Evolutionary conservation across 2,329 filamentous ascomycete species (phyloP).

Genomic region (Fusarium armeniacum): DNA sequence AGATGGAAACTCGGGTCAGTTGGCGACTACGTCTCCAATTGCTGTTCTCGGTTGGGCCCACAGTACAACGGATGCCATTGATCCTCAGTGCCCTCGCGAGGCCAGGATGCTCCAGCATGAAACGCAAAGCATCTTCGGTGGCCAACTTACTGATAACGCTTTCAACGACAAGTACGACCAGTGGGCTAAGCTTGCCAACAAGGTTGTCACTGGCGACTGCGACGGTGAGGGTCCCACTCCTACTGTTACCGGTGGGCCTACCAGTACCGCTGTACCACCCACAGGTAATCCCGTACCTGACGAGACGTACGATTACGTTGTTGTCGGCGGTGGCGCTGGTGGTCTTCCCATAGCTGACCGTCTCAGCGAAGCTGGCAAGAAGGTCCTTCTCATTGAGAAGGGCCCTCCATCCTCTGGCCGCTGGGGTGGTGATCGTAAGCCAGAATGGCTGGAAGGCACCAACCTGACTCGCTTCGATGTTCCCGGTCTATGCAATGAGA

Average conservation of each 20-base stretch:
- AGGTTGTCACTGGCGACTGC: slow-evolving; percentile 13
- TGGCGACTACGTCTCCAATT: neutral
- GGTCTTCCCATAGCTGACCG: slow-evolving; percentile 17
- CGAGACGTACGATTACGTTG: slow-evolving; percentile 20
- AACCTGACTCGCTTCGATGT: slow-evolving; percentile 22
- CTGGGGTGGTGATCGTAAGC: slow-evolving; percentile 19
- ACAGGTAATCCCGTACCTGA: slow-evolving; percentile 10
- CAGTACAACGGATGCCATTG: slow-evolving; percentile 7
- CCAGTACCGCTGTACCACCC: slow-evolving; percentile 1
- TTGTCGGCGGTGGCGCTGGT: slow-evolving; percentile 16
- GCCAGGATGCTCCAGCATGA: slow-evolving; percentile 21
- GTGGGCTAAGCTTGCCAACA: slow-evolving; percentile 14
- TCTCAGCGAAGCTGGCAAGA: slow-evolving; percentile 22
- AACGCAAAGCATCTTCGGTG: slow-evolving; percentile 24
- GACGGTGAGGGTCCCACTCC: neutral
- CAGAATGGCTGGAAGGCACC: slow-evolving; percentile 17
- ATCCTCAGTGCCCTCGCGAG: slow-evolving; percentile 13
- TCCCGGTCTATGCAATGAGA: slow-evolving; percentile 15
- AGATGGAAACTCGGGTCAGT: slow-evolving; percentile 3
- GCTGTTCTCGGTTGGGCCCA: slow-evolving; percentile 24
- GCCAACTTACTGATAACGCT: slow-evolving; percentile 4
- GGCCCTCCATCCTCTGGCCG: slow-evolving; percentile 16
- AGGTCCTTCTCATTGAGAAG: slow-evolving; percentile 20
- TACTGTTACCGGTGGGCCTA: slow-evolving; percentile 7
- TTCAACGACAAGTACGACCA: neutral